Percentiles rank a stretch among this genome's conserved stretches.
Conservation (phyloP, 352 stramenopile genomes). For the Phytophthora fragariaefolia region DNA sequence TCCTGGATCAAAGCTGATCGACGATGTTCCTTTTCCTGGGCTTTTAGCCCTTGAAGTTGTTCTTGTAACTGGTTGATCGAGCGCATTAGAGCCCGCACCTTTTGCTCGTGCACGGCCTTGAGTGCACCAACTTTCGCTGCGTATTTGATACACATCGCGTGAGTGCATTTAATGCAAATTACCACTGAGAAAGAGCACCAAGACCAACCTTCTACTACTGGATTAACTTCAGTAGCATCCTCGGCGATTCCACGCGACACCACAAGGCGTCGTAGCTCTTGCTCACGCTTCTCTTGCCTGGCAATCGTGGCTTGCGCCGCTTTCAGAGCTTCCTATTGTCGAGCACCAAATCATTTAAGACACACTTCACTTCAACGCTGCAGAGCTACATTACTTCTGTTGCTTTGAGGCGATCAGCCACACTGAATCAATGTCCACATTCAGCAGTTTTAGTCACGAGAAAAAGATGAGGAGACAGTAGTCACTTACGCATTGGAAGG, state of each 20-base stretch:
- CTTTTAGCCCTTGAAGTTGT: conserved; percentile 71
- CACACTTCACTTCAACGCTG: not conserved
- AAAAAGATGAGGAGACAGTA: not conserved
- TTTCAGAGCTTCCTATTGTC: conserved; percentile 52
- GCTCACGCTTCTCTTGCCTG: conserved; percentile 65
- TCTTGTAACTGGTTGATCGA: conserved; percentile 86
- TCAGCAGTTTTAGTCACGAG: not conserved
- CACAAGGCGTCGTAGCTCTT: conserved; percentile 61
- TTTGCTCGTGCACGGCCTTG: conserved; percentile 72
- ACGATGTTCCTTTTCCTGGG: conserved; percentile 88
- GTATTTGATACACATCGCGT: not conserved
- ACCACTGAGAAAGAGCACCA: not conserved
- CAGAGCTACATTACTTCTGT: conserved; percentile 65
- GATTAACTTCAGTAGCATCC: conserved; percentile 41
- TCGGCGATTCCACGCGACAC: conserved; percentile 47
- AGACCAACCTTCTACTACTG: conserved; percentile 48
- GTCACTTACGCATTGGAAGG: conserved; percentile 37
- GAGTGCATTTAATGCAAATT: not conserved
- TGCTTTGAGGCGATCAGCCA: conserved; percentile 55
- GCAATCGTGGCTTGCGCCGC: conserved; percentile 64
- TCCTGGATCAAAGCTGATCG: conserved; percentile 87
- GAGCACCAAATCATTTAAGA: conserved; percentile 8
- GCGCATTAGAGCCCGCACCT: conserved; percentile 87
- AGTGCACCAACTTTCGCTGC: conserved; percentile 72
- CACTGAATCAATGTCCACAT: conserved; percentile 25